These are phyloP conservation scores for Torulaspora globosa DNA, from an alignment of 1,139 yeast species.

Conservation along the genomic window DNA sequence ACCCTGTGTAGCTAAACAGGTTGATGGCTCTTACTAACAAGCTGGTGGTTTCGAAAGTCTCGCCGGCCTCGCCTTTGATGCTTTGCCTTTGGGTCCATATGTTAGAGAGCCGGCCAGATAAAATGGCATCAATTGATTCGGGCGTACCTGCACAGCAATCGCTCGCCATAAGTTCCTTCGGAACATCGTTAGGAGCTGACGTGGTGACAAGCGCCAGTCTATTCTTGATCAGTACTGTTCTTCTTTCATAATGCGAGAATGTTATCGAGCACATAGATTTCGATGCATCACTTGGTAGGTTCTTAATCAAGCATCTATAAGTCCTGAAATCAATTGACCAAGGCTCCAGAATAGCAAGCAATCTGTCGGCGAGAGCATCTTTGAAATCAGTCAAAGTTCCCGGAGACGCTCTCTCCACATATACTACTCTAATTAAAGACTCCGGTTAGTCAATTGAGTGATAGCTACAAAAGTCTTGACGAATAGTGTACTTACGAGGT, in stretches of 20 bases:
- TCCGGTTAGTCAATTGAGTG: slow-evolving; percentile 9
- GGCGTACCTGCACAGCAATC: slow-evolving; percentile 28
- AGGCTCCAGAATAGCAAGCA: slow-evolving; percentile 26
- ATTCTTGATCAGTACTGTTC: slow-evolving; percentile 28
- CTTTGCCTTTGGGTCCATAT: slow-evolving; percentile 35
- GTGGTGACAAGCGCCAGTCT: slow-evolving; percentile 27
- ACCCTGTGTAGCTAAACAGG: slow-evolving; percentile 35
- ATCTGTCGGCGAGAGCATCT: slow-evolving; percentile 29
- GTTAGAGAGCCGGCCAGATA: slow-evolving; percentile 30
- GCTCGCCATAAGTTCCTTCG: slow-evolving; percentile 20
- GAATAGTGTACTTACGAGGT: slow-evolving; percentile 12
- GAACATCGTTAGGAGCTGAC: slow-evolving; percentile 16
- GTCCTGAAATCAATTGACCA: slow-evolving; percentile 36
- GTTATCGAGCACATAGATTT: slow-evolving; percentile 31
- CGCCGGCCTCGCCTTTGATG: slow-evolving; percentile 36
- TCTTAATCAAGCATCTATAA: slow-evolving; percentile 28
- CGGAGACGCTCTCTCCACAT: slow-evolving; percentile 34
- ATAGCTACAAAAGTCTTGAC: neutral
- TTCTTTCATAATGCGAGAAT: slow-evolving; percentile 27
- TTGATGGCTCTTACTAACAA: slow-evolving; percentile 30
- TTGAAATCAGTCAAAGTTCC: slow-evolving; percentile 33
- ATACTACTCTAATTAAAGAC: slow-evolving; percentile 26
- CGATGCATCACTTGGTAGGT: slow-evolving; percentile 20
- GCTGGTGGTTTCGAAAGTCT: slow-evolving; percentile 26
- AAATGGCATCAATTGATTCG: slow-evolving; percentile 29